Evolutionary conservation across 2,329 filamentous ascomycete species (phyloP), one percentile per base, ranked within the genome.

Genomic region (Herpotrichia juniperi): DNA sequence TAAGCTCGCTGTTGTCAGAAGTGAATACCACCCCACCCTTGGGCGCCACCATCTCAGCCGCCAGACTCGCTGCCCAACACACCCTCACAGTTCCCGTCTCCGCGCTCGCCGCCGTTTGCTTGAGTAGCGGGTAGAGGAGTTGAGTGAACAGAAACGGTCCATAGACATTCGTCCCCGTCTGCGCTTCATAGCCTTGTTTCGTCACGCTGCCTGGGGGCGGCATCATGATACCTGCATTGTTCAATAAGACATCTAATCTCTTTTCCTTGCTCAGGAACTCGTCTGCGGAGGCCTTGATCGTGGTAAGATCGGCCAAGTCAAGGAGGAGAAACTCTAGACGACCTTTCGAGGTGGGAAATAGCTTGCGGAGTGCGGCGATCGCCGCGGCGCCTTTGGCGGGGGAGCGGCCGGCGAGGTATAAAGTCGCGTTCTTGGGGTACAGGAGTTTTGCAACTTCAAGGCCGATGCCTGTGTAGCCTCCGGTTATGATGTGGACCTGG

Each of bases 321-420:
- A 58, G 50, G 26, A 31, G 24, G 8, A 62, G 45, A 39, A 59
- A 59, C 25, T 55, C 47, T 6, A 63, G 42, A 11, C 43, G 30
- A 16, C 55, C 54, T 12, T 16, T 35, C 3, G 76, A 77, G 10
- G 61, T 47, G 0, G 78, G 73, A 24, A 62, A 46, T 2, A 64
- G 57, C 11, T 3, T 32, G 24, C 75, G 69, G 54, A 84, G 79
- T 3, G 68, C 55, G 1, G 66, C 58, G 42, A 85, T 79, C 14
- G 81, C 80, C 2, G 62, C 56, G 4, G 59, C 55, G n/a, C 69
- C 79, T 59, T 81, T 82, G 22, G 72, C 65, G 31, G 72, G 58
- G 6, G 64, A 76, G 21, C 82, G 79, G 6, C 76, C 76, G 14
- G 81, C 79, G 24, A 82, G 64, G 64, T 83, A 84, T n/a, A 85